A percentile compares a stretch with the other conserved stretches of the same genome.
Evolutionary conservation across 2,329 filamentous ascomycete species (phyloP).

Genomic region (Phaeosphaeria sp.): DNA sequence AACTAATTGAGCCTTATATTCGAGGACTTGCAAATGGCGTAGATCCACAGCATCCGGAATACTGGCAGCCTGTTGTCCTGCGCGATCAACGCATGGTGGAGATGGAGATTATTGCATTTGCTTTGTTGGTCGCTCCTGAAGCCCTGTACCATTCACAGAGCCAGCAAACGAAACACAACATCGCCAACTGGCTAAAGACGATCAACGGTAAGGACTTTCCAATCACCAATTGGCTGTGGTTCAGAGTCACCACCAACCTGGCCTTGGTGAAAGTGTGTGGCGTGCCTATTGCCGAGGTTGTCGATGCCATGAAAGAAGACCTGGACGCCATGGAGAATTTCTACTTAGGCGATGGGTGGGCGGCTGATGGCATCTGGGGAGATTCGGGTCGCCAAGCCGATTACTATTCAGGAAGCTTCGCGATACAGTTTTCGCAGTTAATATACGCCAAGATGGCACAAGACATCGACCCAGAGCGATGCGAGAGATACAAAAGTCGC

Average conservation of each 20-base stretch:
- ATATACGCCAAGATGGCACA: slow-evolving; percentile 55
- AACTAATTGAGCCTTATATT: slow-evolving; percentile 35
- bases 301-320: slow-evolving; percentile 51
- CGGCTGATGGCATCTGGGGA: slow-evolving; percentile 56
- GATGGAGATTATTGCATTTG: slow-evolving; percentile 59
- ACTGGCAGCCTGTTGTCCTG: slow-evolving; percentile 57
- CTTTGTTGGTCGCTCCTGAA: slow-evolving; percentile 54
- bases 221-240: slow-evolving; percentile 61
- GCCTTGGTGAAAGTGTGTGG: slow-evolving; percentile 54
- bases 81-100: slow-evolving; percentile 64
- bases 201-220: slow-evolving; percentile 58
- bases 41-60: slow-evolving; percentile 46
- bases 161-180: slow-evolving; percentile 41
- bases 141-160: slow-evolving; percentile 44
- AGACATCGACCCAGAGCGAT: slow-evolving; percentile 51
- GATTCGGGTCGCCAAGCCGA: slow-evolving; percentile 53
- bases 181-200: slow-evolving; percentile 51
- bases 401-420: slow-evolving; percentile 63
- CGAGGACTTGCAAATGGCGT: slow-evolving; percentile 44
- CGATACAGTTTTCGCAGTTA: slow-evolving; percentile 60
- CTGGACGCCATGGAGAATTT: slow-evolving; percentile 55
- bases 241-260: slow-evolving; percentile 59
- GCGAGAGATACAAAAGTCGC: slow-evolving; percentile 46
- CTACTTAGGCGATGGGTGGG: slow-evolving; percentile 57
- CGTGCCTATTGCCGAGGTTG: slow-evolving; percentile 43